Evolutionary conservation across 495 filamentous ascomycete species (phyloP).

Genomic region (Patellaria atrata): DNA sequence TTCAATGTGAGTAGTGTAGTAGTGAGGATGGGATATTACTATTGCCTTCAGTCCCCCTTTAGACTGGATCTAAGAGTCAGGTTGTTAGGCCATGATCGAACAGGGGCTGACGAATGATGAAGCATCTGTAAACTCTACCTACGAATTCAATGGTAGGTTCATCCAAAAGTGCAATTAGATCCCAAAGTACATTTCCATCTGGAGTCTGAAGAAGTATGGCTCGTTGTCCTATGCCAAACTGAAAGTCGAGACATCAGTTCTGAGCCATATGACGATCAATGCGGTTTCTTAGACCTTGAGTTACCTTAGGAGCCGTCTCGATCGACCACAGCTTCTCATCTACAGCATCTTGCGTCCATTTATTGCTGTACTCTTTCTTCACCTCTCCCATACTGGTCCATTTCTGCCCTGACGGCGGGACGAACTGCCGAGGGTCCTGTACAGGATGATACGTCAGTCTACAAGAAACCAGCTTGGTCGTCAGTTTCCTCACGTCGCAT

Average conservation of each 20-base stretch:
- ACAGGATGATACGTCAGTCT: neutral
- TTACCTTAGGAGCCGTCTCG: slow-evolving; percentile 40
- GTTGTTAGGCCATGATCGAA: neutral
- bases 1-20: slow-evolving; percentile 52
- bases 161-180: slow-evolving; percentile 52
- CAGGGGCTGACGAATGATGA: slow-evolving; percentile 1
- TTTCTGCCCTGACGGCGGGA: slow-evolving; percentile 26
- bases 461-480: slow-evolving; percentile 1
- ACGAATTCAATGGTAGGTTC: slow-evolving; percentile 35
- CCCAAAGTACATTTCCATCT: slow-evolving; percentile 54
- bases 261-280: neutral
- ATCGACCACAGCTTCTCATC: slow-evolving; percentile 37
- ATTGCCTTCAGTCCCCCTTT: slow-evolving; percentile 53
- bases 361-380: slow-evolving; percentile 28
- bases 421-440: slow-evolving; percentile 53
- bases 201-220: slow-evolving; percentile 47
- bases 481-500: slow-evolving; percentile 62
- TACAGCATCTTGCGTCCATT: slow-evolving; percentile 22
- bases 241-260: slow-evolving; percentile 2
- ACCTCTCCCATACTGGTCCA: slow-evolving; percentile 42
- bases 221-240: slow-evolving; percentile 57
- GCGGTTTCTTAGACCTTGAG: neutral
- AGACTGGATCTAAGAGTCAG: slow-evolving; percentile 21
- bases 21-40: slow-evolving; percentile 70
- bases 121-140: no score